phyloP scores from a whole-genome alignment of 148 eudicot species.

The Talinum fruticosum region DNA sequence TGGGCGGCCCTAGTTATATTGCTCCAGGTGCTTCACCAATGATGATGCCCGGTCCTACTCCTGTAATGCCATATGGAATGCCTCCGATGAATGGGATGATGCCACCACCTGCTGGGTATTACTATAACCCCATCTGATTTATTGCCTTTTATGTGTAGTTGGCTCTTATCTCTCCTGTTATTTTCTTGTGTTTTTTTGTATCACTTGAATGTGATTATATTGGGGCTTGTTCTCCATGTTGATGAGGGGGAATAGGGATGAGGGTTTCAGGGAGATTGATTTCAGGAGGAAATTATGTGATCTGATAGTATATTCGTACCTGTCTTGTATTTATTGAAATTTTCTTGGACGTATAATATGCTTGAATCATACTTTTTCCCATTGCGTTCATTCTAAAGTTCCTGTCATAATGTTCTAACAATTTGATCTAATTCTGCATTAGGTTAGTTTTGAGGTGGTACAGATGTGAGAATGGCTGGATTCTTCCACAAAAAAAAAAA shows the following conservation, averaged over 20 bases:
- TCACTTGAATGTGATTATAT: constrained; percentile 13
- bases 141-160: constrained; percentile 6
- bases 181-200: constrained; percentile 12
- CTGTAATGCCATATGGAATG: constrained; percentile 76
- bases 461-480: too few species aligned
- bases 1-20: constrained; percentile 51
- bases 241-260: neutral
- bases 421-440: neutral
- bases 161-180: constrained; percentile 5
- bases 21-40: constrained; percentile 38
- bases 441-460: neutral
- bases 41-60: constrained; percentile 30
- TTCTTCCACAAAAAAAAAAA: too few species aligned
- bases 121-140: constrained; percentile 46
- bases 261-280: constrained; percentile 10
- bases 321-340: constrained; percentile 21
- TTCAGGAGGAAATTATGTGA: neutral
- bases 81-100: constrained; percentile 57
- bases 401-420: neutral
- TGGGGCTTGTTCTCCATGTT: neutral
- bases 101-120: constrained; percentile 61
- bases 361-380: constrained; percentile 16
- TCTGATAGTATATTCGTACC: constrained; percentile 20
- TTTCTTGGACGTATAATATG: constrained; percentile 21
- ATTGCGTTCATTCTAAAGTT: too few species aligned